Evolutionary conservation across 257 asterid genomes (phyloP), one percentile per base, ranked within the genome.

Genomic region (Primulina tabacum): DNA sequence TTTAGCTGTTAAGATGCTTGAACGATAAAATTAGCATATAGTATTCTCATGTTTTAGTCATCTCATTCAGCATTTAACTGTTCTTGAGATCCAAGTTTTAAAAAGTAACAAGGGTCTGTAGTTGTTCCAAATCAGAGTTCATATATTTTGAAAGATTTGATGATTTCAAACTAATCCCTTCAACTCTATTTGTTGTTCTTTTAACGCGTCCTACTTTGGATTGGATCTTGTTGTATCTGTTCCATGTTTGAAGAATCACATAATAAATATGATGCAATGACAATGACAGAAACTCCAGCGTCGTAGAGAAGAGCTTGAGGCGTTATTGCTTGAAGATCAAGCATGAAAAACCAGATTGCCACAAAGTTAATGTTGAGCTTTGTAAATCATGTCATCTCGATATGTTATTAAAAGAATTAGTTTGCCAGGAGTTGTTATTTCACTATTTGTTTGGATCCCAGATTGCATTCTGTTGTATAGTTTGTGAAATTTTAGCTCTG

Each of bases 291-390:
- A 88, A 7, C 81, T 92, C 52, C 96, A 92, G 78, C 82, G 80
- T 21, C 95, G 89, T 20, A 87, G 92, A 81, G 95, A 88, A 81
- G 96, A 92, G 69, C 98, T 92, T 8, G 90, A 90, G 85, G 75
- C 93, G 2, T 34, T 86, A 78, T 79, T 92, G 78, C 53, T 88
- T 55, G 82, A 68, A 28, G 85, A 78, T 2, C 59, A 73, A 20
- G 82, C 60, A 47, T 90, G 83, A 91, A 60, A 11, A 71, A 40
- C 18, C 24, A 59, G 58, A 18, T 35, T 59, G 74, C 71, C 18
- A 56, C 43, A 18, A 17, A 29, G 33, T 21, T 32, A 52, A 24
- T 7, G 43, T 28, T 32, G 26, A 30, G n/a, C 43, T 61, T 6
- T 12, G 35, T 30, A 62, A 33, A 30, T 62, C 26, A 4, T 8